Conservation (phyloP, 2,329 filamentous ascomycete genomes). For the Catunica adiposa region DNA sequence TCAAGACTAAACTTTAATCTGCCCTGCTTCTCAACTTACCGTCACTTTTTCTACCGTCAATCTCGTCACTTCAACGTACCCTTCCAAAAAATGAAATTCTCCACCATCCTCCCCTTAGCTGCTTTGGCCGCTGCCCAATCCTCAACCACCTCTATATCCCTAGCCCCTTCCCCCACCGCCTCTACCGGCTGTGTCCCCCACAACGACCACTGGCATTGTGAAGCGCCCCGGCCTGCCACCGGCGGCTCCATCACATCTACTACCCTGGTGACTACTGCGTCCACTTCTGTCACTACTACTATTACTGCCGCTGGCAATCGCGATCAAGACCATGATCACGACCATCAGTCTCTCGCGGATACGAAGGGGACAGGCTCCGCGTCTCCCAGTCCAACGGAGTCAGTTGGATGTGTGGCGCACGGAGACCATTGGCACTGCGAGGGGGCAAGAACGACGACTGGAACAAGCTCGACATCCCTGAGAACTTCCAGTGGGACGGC, state of each 20-base stretch:
- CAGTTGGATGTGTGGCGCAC: conserved; percentile 23
- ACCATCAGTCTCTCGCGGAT: conserved; percentile 11
- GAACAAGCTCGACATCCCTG: not conserved
- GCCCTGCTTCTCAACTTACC: not conserved
- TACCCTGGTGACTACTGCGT: not conserved
- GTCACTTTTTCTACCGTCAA: not conserved
- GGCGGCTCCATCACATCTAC: not conserved
- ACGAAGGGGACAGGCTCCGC: conserved; percentile 17
- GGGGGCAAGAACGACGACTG: conserved; percentile 11
- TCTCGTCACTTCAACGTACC: not conserved
- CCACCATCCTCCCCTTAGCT: conserved; percentile 7
- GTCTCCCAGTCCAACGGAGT: conserved; percentile 23
- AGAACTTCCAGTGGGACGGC: not conserved
- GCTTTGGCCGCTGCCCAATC: conserved; percentile 13
- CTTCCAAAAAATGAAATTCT: not conserved
- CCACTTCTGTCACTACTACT: not conserved
- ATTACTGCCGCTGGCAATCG: too few relatives aligned
- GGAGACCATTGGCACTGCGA: conserved; percentile 24
- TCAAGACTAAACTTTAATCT: not conserved
- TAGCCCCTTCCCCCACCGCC: conserved; percentile 20
- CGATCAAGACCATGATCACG: conserved; percentile 14
- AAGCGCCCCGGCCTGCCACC: conserved; percentile 6
- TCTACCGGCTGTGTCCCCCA: conserved; percentile 22
- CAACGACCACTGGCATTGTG: conserved; percentile 23
- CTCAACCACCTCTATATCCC: not conserved